Evolutionary conservation across 225 moss, liverwort and hornwort genomes (phyloP), one percentile per base, ranked within the genome.

Genomic region (Pseudisothecium myosuroides): DNA sequence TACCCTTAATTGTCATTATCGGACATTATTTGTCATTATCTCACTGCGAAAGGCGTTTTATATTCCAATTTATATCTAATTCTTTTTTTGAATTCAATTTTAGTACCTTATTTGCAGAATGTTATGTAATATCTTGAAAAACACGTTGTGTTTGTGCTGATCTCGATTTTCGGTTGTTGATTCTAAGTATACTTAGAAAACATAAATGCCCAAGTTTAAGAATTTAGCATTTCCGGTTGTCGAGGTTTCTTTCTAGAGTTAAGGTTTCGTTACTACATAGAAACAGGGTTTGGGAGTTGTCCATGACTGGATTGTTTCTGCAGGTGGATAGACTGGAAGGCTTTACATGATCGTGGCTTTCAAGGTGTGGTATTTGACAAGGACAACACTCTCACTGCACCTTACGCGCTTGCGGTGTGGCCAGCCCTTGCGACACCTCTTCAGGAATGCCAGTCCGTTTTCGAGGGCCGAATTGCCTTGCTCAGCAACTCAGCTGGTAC

Each of bases 301-400:
- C 18, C 43, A 47, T 78, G 75, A 60, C 65, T 85, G 52, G 60
- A 52, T 88, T 82, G 27, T 66, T 78, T 55, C 62, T 87, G 80
- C 89, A 95, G 94, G 92, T 95, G 99, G 97, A 88, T 99, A 83
- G 94, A 97, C 87, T 99, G 99, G 99, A 94, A 93, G 89, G 96
- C 96, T 37, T 89, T 99, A 85, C 95, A 85, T 69, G 89, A 90
- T 32, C 92, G 85, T 83, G 99, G 99, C 47, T 97, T 99, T 77
- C 91, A 99, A 89, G 99, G 97, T 41, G 96, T 99, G 84, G 84
- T 99, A 81, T 97, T 99, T 72, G 98, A 99, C 85, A 99, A 97
- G 93, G 98, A 99, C 92, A 99, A 99, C 82, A 99, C 98, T 76
- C 90, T 99, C 54, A 99, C 98, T 49, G 97, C 96, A 88, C 97